These are phyloP conservation scores for Mortierella sp. DNA, from an alignment of 371 early-diverging fungal genomes.

Conservation along the genomic window DNA sequence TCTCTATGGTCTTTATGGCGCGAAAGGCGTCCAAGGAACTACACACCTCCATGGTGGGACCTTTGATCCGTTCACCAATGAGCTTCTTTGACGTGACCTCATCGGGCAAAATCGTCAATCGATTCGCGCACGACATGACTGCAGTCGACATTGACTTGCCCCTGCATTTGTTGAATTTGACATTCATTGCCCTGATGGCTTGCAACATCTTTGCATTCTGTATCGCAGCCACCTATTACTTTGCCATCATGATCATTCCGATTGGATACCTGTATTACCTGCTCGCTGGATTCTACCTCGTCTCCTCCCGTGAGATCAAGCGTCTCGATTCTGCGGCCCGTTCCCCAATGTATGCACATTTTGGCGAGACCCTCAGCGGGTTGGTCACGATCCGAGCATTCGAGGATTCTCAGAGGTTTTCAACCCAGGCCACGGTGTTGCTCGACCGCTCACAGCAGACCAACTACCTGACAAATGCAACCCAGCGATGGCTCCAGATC, in stretches of 20 bases:
- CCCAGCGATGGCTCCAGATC: constrained; percentile 46
- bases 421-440: constrained; percentile 33
- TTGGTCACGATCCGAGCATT: constrained; percentile 65
- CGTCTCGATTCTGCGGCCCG: constrained; percentile 61
- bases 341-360: constrained; percentile 61
- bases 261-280: constrained; percentile 30
- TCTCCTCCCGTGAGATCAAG: constrained; percentile 64
- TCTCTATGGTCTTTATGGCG: constrained; percentile 30
- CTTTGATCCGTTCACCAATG: constrained; percentile 69
- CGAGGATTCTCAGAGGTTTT: constrained; percentile 36
- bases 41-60: constrained; percentile 58
- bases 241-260: constrained; percentile 33
- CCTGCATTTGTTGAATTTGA: constrained; percentile 26
- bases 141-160: constrained; percentile 67
- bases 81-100: constrained; percentile 88
- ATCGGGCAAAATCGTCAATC: constrained; percentile 83
- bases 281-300: constrained; percentile 66
- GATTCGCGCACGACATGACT: constrained; percentile 84
- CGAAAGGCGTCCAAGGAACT: constrained; percentile 54
- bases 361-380: constrained; percentile 65
- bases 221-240: constrained; percentile 24
- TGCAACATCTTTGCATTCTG: constrained; percentile 26
- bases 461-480: constrained; percentile 26
- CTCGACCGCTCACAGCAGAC: constrained; percentile 56
- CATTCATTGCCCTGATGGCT: constrained; percentile 22